Conservation (phyloP, 306 rosid species). For the Vigna radiata region DNA sequence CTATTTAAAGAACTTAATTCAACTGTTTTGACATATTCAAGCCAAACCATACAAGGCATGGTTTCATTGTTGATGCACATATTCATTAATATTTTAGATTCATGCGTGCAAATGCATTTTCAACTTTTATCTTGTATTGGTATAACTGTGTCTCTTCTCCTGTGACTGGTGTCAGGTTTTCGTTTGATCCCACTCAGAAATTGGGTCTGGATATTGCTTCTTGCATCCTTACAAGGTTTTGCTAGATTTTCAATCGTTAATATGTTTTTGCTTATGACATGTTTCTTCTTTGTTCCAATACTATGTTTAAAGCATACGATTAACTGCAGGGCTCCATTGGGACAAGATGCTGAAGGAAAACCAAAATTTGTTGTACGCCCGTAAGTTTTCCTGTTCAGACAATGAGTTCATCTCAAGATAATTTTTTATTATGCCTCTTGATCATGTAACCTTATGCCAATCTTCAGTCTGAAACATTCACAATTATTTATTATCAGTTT, state of each 20-base stretch:
- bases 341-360: slow-evolving; percentile 83
- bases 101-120: slow-evolving; percentile 33
- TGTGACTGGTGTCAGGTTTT: slow-evolving; percentile 66
- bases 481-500: not conserved
- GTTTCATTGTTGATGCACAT: not conserved
- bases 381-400: slow-evolving; percentile 64
- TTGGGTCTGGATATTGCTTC: slow-evolving; percentile 90
- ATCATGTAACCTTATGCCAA: slow-evolving; percentile 17
- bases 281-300: slow-evolving; percentile 12
- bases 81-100: slow-evolving; percentile 28
- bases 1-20: not conserved
- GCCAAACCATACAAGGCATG: slow-evolving; percentile 17
- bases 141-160: slow-evolving; percentile 34
- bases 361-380: slow-evolving; percentile 81
- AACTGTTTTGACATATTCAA: not conserved
- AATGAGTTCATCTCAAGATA: slow-evolving; percentile 30
- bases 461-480: slow-evolving; percentile 31
- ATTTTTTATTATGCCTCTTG: slow-evolving; percentile 38
- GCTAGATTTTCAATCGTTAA: slow-evolving; percentile 26
- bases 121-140: slow-evolving; percentile 10
- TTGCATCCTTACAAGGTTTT: slow-evolving; percentile 81
- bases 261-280: slow-evolving; percentile 30
- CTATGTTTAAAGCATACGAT: slow-evolving; percentile 27
- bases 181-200: slow-evolving; percentile 74
- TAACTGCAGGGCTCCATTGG: slow-evolving; percentile 73